A percentile compares a stretch with the other conserved stretches of the same genome.
These are phyloP conservation scores for Penicillium chermesinum DNA, from an alignment of 495 filamentous ascomycete genomes.

Conservation along the genomic window DNA sequence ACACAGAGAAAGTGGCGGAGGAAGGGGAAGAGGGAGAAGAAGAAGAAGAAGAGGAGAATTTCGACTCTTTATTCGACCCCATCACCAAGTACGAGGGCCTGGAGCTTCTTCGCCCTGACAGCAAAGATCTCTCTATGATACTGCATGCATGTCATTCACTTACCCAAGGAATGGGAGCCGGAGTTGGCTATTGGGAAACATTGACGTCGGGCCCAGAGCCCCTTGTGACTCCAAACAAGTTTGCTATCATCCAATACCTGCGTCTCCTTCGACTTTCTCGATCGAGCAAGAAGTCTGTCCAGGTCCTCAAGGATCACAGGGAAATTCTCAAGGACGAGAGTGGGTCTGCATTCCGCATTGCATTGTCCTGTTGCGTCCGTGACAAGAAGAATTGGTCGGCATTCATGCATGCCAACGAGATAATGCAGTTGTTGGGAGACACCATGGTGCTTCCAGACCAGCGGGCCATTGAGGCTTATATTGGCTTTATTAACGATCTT, in stretches of 20 bases:
- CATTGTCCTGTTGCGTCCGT: slow-evolving; percentile 60
- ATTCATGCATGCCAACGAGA: slow-evolving; percentile 49
- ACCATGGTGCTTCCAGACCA: slow-evolving; percentile 31
- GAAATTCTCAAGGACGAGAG: slow-evolving; percentile 30
- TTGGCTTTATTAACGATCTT: slow-evolving; percentile 19
- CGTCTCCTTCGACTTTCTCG: slow-evolving; percentile 60
- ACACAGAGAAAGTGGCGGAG: not conserved
- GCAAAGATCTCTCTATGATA: slow-evolving; percentile 64
- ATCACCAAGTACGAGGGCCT: slow-evolving; percentile 14
- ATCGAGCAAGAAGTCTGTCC: slow-evolving; percentile 49
- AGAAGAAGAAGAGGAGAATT: slow-evolving; percentile 26
- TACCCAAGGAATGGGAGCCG: slow-evolving; percentile 29
- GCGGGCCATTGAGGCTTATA: slow-evolving; percentile 28
- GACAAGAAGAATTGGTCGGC: slow-evolving; percentile 66
- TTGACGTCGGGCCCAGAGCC: slow-evolving; percentile 46
- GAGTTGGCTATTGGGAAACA: slow-evolving; percentile 66
- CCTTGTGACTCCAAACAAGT: slow-evolving; percentile 59
- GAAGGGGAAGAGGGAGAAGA: slow-evolving; percentile 11
- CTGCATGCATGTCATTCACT: slow-evolving; percentile 51
- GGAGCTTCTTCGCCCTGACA: slow-evolving; percentile 45
- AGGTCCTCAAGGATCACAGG: slow-evolving; percentile 48
- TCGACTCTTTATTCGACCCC: slow-evolving; percentile 35
- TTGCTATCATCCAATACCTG: slow-evolving; percentile 62
- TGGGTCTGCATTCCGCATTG: slow-evolving; percentile 61
- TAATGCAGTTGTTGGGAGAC: slow-evolving; percentile 53